phyloP scores from a whole-genome alignment of 1,284 basidiomycete genomes.

The Pyrrhoderma noxium region DNA sequence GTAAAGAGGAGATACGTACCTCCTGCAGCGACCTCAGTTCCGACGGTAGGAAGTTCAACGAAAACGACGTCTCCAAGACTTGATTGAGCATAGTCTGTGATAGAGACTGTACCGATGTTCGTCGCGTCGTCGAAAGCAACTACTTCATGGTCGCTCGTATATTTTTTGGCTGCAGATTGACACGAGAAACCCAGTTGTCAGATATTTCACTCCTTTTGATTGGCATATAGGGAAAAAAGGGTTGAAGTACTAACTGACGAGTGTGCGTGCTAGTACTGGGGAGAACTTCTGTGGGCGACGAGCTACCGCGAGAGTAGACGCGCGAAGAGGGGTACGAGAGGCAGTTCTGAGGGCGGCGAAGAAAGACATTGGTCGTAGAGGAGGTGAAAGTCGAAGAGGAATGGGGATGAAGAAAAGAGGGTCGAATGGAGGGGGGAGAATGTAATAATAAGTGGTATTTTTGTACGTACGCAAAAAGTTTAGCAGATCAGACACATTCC shows the following conservation, averaged over 20 bases:
- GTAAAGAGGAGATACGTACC: slow-evolving; percentile 40
- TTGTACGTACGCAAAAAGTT: neutral
- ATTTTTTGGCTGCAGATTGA: slow-evolving; percentile 59
- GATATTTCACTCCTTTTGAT: neutral
- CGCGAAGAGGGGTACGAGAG: slow-evolving; percentile 11
- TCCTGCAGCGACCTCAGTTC: slow-evolving; percentile 64
- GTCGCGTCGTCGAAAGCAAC: slow-evolving; percentile 76
- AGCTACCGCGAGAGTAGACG: neutral
- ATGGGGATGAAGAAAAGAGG: neutral
- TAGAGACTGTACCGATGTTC: slow-evolving; percentile 77
- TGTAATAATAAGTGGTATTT: neutral
- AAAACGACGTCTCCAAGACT: slow-evolving; percentile 96
- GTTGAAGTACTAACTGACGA: slow-evolving; percentile 30
- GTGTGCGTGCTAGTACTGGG: slow-evolving; percentile 25
- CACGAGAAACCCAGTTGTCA: neutral
- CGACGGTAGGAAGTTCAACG: slow-evolving; percentile 83
- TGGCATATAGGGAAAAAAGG: no score
- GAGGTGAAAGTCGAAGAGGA: no score
- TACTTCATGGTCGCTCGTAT: slow-evolving; percentile 89
- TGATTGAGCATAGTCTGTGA: slow-evolving; percentile 92
- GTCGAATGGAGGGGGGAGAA: neutral
- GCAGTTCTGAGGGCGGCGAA: slow-evolving; percentile 10
- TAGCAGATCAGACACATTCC: no score
- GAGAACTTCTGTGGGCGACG: slow-evolving; percentile 7
- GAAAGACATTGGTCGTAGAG: slow-evolving; percentile 14